Evolutionary conservation across 2,329 filamentous ascomycete species (phyloP).

Genomic region (Cyanodermella asteris): DNA sequence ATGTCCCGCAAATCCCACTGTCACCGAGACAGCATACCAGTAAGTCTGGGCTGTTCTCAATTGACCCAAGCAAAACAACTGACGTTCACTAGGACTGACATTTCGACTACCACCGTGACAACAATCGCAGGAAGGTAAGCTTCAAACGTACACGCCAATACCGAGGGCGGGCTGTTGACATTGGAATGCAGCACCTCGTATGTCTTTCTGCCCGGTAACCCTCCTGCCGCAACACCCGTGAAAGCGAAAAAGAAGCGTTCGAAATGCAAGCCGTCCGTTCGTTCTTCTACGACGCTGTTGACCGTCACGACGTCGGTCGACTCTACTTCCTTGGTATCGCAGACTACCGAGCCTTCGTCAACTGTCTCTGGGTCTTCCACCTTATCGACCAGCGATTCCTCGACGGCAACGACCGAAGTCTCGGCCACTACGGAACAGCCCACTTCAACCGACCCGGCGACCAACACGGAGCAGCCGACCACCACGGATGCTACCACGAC

Average conservation of each 20-base stretch:
- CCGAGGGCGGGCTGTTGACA: neutral
- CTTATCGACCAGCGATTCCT: neutral
- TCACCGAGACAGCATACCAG: too few relatives aligned
- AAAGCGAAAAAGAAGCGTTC: neutral
- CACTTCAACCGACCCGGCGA: neutral
- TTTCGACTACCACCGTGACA: slow-evolving; percentile 1
- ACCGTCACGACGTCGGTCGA: neutral
- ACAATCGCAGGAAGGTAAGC: neutral
- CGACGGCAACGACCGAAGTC: neutral
- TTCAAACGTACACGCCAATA: neutral
- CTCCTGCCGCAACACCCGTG: neutral
- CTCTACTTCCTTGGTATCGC: neutral
- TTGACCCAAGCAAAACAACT: too few relatives aligned
- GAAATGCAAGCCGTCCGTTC: neutral
- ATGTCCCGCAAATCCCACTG: too few relatives aligned
- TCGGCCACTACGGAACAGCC: neutral
- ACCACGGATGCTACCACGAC: too few relatives aligned
- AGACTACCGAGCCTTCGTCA: neutral
- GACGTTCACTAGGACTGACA: too few relatives aligned
- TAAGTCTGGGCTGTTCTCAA: too few relatives aligned
- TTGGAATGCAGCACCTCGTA: neutral
- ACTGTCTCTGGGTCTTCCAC: neutral
- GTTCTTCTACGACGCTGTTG: neutral
- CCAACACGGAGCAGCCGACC: too few relatives aligned
- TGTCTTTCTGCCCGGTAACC: slow-evolving; percentile 3